Conservation (phyloP, 768 basidiomycete genomes). For the Mycena capillaripes region DNA sequence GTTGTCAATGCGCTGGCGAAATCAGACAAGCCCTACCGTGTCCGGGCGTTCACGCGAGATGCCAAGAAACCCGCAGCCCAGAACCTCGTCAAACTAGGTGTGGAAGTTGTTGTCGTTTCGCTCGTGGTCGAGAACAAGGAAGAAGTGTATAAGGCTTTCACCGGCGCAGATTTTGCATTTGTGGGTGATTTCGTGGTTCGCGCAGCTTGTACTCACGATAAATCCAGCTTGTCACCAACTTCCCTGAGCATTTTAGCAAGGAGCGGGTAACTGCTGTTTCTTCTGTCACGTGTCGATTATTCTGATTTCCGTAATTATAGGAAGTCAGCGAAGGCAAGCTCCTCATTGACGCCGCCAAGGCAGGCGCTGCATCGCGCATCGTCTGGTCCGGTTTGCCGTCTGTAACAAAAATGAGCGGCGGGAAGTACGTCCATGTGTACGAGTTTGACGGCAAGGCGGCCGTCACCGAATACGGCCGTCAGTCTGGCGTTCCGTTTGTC, state of each 20-base stretch:
- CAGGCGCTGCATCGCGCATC: not conserved
- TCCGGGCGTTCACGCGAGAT: constrained; percentile 21
- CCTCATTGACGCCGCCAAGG: constrained; percentile 30
- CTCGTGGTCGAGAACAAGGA: constrained; percentile 9
- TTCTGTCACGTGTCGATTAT: not conserved
- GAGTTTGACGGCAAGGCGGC: constrained; percentile 24
- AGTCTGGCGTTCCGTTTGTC: constrained; percentile 18
- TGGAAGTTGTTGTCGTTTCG: not conserved
- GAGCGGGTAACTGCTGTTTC: not conserved
- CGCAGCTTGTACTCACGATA: no score
- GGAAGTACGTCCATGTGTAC: constrained; percentile 12
- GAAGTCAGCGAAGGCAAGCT: constrained; percentile 29
- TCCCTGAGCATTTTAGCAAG: constrained; percentile 24
- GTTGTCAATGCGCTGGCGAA: constrained; percentile 19
- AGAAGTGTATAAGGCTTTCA: constrained; percentile 11
- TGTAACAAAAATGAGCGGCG: not conserved
- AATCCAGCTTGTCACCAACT: constrained; percentile 21
- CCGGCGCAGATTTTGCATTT: constrained; percentile 17
- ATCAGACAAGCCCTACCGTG: constrained; percentile 25
- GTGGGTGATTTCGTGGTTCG: constrained; percentile 11
- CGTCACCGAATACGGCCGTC: constrained; percentile 14
- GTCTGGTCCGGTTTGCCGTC: constrained; percentile 31
- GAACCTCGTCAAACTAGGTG: constrained; percentile 5
- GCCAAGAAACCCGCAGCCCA: not conserved
- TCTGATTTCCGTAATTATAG: not conserved